Base-by-base conservation (phyloP, 2,329 filamentous ascomycete genomes). In the Cylindrodendrum hubeiense region DNA sequence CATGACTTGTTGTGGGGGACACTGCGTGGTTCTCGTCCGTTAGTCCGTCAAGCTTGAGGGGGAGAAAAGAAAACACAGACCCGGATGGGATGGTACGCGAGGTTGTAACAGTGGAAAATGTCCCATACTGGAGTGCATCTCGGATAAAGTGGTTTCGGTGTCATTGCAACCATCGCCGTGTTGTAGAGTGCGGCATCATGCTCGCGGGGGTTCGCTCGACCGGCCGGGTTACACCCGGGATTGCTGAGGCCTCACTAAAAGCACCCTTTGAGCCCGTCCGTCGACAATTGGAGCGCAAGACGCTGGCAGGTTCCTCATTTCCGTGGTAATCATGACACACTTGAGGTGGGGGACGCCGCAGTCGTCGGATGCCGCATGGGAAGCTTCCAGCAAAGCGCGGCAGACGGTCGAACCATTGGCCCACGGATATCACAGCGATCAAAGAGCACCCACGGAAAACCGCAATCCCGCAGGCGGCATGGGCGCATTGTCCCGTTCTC, bases 311-410 rank as follows among this genome's bases (percentile, higher is more conserved):
- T 19, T 22, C 13, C 34, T 37, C 44, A 30, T 24, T 17, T 47
- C 44, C 51, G 51, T 41, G 51, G 56, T 24, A 60, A 54, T 63
- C 66, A 68, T 61, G 66, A 61, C 63, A 68, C 60, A 63, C 47
- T 26, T 7, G 19, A 49, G 37, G 58, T 53, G 57, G 66, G 61
- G 55, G 57, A 46, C 5, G 24, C 30, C 4, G 12, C 8, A 47
- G 49, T 47, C 24, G 22, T 28, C 50, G 19, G 30, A 28, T 41
- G 13, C 24, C 34, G 10, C 41, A 52, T 53, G 34, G 52, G 52
- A 66, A 51, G 28, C 43, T 54, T 44, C 46, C 49, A 60, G 59
- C 39, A 53, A 55, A 63, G 44, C 44, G 50, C 41, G 58, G 30
- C 26, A 41, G 44, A 39, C 33, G 22, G 47, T 55, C 21, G 56